phyloP scores from a whole-genome alignment of 768 basidiomycete species.

The Xerocomellus amylosporus region DNA sequence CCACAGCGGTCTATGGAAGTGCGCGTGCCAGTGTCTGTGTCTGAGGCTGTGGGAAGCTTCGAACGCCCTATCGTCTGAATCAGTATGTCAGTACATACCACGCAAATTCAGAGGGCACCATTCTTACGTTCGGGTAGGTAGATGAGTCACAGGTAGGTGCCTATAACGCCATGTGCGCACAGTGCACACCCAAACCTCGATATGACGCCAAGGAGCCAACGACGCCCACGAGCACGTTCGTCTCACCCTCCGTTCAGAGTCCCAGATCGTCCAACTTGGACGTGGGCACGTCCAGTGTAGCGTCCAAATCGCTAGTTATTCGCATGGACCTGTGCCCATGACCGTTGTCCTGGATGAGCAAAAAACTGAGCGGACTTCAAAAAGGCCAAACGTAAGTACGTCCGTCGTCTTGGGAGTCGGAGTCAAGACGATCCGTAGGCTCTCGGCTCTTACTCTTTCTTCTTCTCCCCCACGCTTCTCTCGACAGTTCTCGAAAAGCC shows the following conservation, averaged over 20 bases:
- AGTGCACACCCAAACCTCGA: too few species aligned
- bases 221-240: neutral
- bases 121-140: too few species aligned
- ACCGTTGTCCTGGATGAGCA: conserved; percentile 53
- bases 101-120: too few species aligned
- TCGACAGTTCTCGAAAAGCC: conserved; percentile 55
- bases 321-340: conserved; percentile 21
- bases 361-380: conserved; percentile 58
- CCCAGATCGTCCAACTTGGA: conserved; percentile 5
- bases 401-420: conserved; percentile 18
- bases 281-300: neutral
- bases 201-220: neutral
- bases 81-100: too few species aligned
- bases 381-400: conserved; percentile 53
- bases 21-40: too few species aligned
- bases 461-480: neutral
- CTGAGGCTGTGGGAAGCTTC: neutral
- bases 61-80: too few species aligned
- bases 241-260: neutral
- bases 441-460: too few species aligned
- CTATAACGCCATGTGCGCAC: too few species aligned
- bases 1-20: conserved; percentile 1
- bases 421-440: too few species aligned
- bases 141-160: too few species aligned
- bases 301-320: neutral